Base-by-base conservation (phyloP, 2,329 filamentous ascomycete species). In the Rutstroemia sydowiana region DNA sequence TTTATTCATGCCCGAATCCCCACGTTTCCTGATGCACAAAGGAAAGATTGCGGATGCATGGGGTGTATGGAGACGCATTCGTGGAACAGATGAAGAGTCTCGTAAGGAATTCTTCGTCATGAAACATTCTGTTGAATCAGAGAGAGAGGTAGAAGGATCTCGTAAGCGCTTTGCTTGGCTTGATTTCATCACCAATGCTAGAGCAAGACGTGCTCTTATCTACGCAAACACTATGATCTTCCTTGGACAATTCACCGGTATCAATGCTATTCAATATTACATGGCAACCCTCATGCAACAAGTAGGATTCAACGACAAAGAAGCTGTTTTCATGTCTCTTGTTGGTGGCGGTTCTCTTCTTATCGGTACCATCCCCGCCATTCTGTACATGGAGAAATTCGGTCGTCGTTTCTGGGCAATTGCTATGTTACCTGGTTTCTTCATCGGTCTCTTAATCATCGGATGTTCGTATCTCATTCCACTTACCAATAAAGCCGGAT, bases 391-490 rank as follows among this genome's bases (percentile, higher is more conserved):
- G 84, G 85, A 88, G 62, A 77, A 73, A 2, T 87, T 82, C 45
- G 84, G 84, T 11, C 81, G 85, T 20, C 80, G 84, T 3, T 87
- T 87, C 75, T 88, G 84, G 85, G 85, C 84, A 30, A 85, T 82
- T 55, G 75, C 74, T 4, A 88, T 85, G 78, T 70, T 88, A 37
- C 84, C 84, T 0, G 81, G 83, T 0, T 88, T 87, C 73, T 85
- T 88, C 61, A 64, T 87, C 41, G 84, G 84, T 14, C 72, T 88
- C 0, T 67, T 87, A 9, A 71, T 88, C 21, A 82, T 88, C 54
- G 85, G 84, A 4, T 69, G 75, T 16, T 79, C 76, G 41, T 86
- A 87, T 68, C 75, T 78, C 9, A 74, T 85, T 37, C 64, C 73
- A 7, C 60, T 74, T 4, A 72, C 69, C 0, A 71, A 79, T 48